Conservation (phyloP, 306 rosid species). For the Abrus precatorius region DNA sequence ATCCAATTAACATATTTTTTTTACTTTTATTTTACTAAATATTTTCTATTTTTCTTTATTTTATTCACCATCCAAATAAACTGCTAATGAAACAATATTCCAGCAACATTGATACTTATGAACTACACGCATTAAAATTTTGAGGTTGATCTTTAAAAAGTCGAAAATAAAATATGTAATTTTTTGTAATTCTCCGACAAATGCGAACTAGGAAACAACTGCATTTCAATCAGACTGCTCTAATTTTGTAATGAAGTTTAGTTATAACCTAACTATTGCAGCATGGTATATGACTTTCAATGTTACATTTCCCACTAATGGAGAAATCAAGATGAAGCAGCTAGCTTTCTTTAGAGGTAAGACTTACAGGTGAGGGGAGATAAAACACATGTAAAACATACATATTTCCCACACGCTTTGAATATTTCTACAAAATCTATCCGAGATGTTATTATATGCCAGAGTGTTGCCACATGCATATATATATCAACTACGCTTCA, state of each 20-base stretch:
- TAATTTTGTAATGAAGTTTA: neutral
- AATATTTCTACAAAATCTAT: neutral
- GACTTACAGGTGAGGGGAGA: slow-evolving; percentile 4
- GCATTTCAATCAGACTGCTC: neutral
- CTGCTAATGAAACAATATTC: no score
- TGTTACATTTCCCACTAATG: neutral
- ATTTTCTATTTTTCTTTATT: no score
- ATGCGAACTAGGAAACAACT: neutral
- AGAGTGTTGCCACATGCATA: no score
- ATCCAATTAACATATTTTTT: no score
- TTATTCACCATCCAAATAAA: no score
- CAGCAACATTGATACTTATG: no score
- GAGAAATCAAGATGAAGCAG: neutral
- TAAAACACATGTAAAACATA: neutral
- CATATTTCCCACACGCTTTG: neutral
- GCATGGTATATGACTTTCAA: neutral
- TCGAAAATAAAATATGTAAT: neutral
- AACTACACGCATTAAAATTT: no score
- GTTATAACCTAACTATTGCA: neutral
- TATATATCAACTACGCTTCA: no score
- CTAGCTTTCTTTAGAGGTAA: neutral
- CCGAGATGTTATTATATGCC: neutral
- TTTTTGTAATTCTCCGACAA: neutral
- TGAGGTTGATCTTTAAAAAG: neutral
- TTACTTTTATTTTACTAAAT: no score